Evolutionary conservation across 2,329 filamentous ascomycete species (phyloP), one percentile per base, ranked within the genome.

Genomic region (Zelopaecilomyces penicillatus): DNA sequence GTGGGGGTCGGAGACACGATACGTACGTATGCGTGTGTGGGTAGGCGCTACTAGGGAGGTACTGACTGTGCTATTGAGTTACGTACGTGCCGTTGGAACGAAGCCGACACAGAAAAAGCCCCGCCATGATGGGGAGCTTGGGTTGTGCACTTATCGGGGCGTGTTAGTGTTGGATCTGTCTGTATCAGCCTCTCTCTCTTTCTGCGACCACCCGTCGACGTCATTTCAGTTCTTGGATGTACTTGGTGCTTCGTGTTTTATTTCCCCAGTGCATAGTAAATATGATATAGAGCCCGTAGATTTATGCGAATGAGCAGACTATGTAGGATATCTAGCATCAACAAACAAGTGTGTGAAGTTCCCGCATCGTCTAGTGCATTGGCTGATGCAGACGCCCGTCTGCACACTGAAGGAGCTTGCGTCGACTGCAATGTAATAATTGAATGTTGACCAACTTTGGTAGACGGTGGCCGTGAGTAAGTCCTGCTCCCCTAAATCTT

Each of bases 1-100:
- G 42, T 47, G 45, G 45, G 45, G 45, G 40, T 31, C 12, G 29
- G n/a, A 30, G 39, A 30, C 26, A 31, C 38, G 44, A 43, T 42
- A 37, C 37, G 41, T 42, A 45, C 30, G 28, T 35, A 27, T 30
- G 41, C 38, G 38, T 39, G 35, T 37, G n/a, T 37, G 37, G 37
- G 37, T 11, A 6, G 37, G n/a, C n/a, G 19, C 5, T n/a, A 30
- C 12, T 10, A 36, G 27, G 28, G 12, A 37, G 11, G 34, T n/a
- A n/a, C n/a, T 37, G 27, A n/a, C 11, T n/a, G 34, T 7, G 34
- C 11, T 37, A 26, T 11, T n/a, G 11, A 11, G n/a, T 37, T 37
- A 37, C n/a, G 19, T 37, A 12, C 26, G 34, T 40, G 37, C 42
- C 26, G 37, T 31, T 11, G 32, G 28, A n/a, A 7, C 37, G 36